Evolutionary conservation across 768 basidiomycete genomes (phyloP).

Genomic region (Pleurotus cornucopiae): DNA sequence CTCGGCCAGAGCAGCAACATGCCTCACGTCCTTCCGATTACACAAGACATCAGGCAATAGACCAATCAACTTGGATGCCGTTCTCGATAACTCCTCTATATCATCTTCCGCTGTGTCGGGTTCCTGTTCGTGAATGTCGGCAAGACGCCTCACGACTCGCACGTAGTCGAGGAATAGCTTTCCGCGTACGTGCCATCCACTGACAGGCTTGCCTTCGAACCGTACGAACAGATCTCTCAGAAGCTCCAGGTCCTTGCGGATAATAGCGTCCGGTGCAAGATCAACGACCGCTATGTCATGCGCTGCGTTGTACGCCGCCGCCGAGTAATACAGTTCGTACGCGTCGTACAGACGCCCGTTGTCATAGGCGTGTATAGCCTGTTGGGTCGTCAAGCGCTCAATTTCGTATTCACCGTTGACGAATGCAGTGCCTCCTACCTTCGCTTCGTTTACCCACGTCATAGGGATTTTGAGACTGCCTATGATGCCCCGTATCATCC

Average conservation of each 20-base stretch:
- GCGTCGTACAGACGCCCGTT: constrained; percentile 64
- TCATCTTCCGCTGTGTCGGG: constrained; percentile 45
- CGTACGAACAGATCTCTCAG: constrained; percentile 65
- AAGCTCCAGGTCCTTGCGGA: constrained; percentile 61
- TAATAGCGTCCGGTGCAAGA: constrained; percentile 83
- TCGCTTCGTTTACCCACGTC: constrained; percentile 87
- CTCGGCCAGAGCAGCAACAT: constrained; percentile 65
- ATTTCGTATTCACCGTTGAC: constrained; percentile 4
- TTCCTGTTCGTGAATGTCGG: constrained; percentile 44
- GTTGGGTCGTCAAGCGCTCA: not conserved
- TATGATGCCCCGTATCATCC: constrained; percentile 66
- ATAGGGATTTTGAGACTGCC: constrained; percentile 79
- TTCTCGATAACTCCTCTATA: constrained; percentile 55
- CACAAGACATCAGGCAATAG: constrained; percentile 66
- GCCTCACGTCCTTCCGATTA: constrained; percentile 54
- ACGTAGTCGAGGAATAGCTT: constrained; percentile 82
- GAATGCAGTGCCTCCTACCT: constrained; percentile 40
- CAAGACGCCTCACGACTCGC: constrained; percentile 56
- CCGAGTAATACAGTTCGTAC: constrained; percentile 72
- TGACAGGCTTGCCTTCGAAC: constrained; percentile 56
- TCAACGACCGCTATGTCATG: constrained; percentile 84
- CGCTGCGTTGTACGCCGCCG: constrained; percentile 66
- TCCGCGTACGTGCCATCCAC: constrained; percentile 80
- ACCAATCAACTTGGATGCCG: constrained; percentile 61
- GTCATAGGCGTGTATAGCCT: constrained; percentile 68